Evolutionary conservation across 2,329 filamentous ascomycete species (phyloP), one percentile per base, ranked within the genome.

Genomic region (Fusarium sp.): DNA sequence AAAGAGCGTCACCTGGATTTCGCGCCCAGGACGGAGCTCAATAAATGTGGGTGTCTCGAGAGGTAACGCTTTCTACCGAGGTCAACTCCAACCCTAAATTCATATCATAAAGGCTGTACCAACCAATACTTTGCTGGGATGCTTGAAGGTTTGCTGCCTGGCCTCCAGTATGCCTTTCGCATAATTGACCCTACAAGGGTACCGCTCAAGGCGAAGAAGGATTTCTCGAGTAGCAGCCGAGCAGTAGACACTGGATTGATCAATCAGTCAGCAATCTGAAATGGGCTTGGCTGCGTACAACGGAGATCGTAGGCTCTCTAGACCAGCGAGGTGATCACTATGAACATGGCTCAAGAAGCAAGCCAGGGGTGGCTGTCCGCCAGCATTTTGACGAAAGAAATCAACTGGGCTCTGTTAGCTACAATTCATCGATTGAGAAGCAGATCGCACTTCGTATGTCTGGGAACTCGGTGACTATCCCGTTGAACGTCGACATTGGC

Each of bases 281-380:
- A 17, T 7, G 17, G 14, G 15, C 7, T 22, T 7, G 8, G 22
- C 7, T 24, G 56, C 81, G 41, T 77, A 88, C 85, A 97, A 97
- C 0, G 93, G 92, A 28, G 92, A 88, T 45, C 89, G 87, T 54
- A 94, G 84, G 14, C 84, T 87, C 71, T 97, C 93, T 2, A 97
- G 84, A 0, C 95, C 94, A 35, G 86, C 85, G 2, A 97, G 85
- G 78, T 97, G 95, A 73, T 97, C 94, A 67, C 91, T 96, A 76
- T 97, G 95, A 3, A 96, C 89, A 85, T 98, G 95, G 78, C 92
- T 96, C 26, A 98, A 83, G 75, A 98, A 97, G 77, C 91, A 96
- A 17, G 92, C 94, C 56, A 96, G 79, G 0, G 93, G 92, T 6
- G 91, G 85, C 17, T 79, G 84, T 17, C 79, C 79, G 7, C 82